Percentiles rank a stretch among this genome's conserved stretches.
These are phyloP conservation scores for Paradendryphiella salina DNA, from an alignment of 2,329 filamentous ascomycete genomes.

Conservation along the genomic window DNA sequence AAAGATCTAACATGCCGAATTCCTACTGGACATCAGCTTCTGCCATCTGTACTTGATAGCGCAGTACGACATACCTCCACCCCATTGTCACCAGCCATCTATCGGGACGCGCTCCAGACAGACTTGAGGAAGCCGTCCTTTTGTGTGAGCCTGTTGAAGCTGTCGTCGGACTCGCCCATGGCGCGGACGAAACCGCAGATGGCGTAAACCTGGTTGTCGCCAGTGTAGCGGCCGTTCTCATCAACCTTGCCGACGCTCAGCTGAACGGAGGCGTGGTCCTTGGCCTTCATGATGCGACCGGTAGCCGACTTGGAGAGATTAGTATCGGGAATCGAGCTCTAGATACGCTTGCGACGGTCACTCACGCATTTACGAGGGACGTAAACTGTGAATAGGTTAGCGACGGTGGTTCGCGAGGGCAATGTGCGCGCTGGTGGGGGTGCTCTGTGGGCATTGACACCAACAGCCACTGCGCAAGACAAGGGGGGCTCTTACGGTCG, in stretches of 20 bases:
- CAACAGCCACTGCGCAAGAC: neutral
- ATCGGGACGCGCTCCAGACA: conserved; percentile 80
- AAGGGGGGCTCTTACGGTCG: conserved; percentile 61
- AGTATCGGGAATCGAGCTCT: conserved; percentile 23
- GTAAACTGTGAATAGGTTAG: conserved; percentile 35
- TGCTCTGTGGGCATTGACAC: neutral
- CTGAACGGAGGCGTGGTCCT: conserved; percentile 98
- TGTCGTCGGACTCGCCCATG: conserved; percentile 97
- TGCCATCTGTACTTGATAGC: neutral
- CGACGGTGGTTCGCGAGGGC: conserved; percentile 1
- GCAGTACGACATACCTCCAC: conserved; percentile 30
- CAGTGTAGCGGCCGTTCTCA: conserved; percentile 95
- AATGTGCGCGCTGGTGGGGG: conserved; percentile 54
- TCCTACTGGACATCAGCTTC: conserved; percentile 33
- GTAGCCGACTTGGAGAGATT: conserved; percentile 32
- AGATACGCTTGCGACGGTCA: conserved; percentile 9
- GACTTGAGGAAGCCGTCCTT: conserved; percentile 95
- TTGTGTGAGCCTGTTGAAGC: conserved; percentile 93
- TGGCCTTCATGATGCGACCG: conserved; percentile 99
- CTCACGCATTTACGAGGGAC: conserved; percentile 50
- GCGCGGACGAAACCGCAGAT: conserved; percentile 97
- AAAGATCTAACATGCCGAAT: conserved; percentile 34
- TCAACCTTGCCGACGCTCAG: conserved; percentile 97
- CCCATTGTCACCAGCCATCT: conserved; percentile 45
- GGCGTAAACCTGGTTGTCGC: conserved; percentile 97